Conservation (phyloP, 352 stramenopile species). For the Globisporangium solare region DNA sequence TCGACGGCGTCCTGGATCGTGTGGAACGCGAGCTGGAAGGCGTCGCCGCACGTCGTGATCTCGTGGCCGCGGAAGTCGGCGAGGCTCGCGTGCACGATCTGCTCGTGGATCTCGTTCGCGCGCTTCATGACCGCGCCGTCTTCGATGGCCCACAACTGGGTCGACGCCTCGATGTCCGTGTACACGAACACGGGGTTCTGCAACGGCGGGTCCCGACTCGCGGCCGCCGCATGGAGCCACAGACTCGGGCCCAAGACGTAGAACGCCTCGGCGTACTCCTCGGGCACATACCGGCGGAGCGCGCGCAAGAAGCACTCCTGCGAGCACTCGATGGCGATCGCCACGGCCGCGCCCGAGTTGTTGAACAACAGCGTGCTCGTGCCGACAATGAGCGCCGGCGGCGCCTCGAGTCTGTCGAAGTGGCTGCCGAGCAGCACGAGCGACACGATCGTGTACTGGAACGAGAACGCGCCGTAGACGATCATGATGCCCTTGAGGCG, state of each 20-base stretch:
- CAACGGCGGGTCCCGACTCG: slow-evolving; percentile 18
- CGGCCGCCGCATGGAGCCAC: slow-evolving; percentile 13
- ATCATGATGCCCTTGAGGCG: slow-evolving; percentile 62
- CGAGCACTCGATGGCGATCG: slow-evolving; percentile 41
- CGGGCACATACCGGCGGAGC: slow-evolving; percentile 33
- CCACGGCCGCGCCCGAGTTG: slow-evolving; percentile 36
- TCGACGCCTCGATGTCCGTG: slow-evolving; percentile 67
- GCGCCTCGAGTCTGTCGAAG: slow-evolving; percentile 15
- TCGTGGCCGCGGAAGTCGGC: slow-evolving; percentile 45
- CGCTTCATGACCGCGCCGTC: slow-evolving; percentile 35
- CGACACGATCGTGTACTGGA: slow-evolving; percentile 44
- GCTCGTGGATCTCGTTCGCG: slow-evolving; percentile 52
- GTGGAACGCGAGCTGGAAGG: slow-evolving; percentile 63
- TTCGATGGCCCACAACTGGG: slow-evolving; percentile 32
- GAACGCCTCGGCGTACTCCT: slow-evolving; percentile 42
- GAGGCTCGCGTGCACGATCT: slow-evolving; percentile 34
- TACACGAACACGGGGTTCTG: slow-evolving; percentile 57
- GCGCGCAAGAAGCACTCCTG: slow-evolving; percentile 40
- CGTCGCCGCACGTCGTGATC: slow-evolving; percentile 51
- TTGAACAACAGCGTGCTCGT: slow-evolving; percentile 38
- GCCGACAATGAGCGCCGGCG: slow-evolving; percentile 26
- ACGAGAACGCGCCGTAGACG: slow-evolving; percentile 39
- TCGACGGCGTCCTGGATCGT: slow-evolving; percentile 46
- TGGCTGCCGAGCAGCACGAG: slow-evolving; percentile 35
- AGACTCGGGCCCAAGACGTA: slow-evolving; percentile 38